These are phyloP conservation scores for Penicillium sp. DNA, from an alignment of 2,329 filamentous ascomycete species.

Conservation along the genomic window DNA sequence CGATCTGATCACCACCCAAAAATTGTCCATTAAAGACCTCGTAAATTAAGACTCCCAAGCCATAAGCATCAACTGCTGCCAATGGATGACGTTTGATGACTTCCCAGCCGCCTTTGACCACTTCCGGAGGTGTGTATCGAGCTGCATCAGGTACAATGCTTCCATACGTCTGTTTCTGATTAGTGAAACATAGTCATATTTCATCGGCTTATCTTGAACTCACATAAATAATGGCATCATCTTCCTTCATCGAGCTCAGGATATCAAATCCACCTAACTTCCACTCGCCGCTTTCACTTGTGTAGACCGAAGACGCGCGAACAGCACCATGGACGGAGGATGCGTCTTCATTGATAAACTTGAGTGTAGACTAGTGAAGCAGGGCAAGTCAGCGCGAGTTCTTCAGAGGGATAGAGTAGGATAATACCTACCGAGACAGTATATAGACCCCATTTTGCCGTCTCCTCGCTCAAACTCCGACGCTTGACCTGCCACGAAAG, in stretches of 20 bases:
- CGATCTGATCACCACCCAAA: slow-evolving; percentile 72
- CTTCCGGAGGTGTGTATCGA: slow-evolving; percentile 83
- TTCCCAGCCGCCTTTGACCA: slow-evolving; percentile 88
- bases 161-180: slow-evolving; percentile 68
- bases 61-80: slow-evolving; percentile 82
- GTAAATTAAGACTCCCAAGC: slow-evolving; percentile 78
- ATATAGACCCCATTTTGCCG: slow-evolving; percentile 93
- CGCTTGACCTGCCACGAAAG: slow-evolving; percentile 87
- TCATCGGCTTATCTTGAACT: slow-evolving; percentile 16
- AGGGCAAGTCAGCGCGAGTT: background rate
- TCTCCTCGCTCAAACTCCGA: slow-evolving; percentile 85
- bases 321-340: slow-evolving; percentile 87
- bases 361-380: slow-evolving; percentile 71
- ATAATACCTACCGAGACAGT: slow-evolving; percentile 66
- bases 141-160: slow-evolving; percentile 82
- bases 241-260: slow-evolving; percentile 91
- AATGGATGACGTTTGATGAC: slow-evolving; percentile 79
- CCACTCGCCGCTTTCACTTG: slow-evolving; percentile 96
- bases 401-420: background rate
- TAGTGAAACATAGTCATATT: background rate
- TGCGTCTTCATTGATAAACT: slow-evolving; percentile 94
- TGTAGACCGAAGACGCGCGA: slow-evolving; percentile 83
- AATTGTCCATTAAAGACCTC: slow-evolving; percentile 92
- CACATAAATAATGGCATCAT: slow-evolving; percentile 88
- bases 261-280: slow-evolving; percentile 93